Conservation (phyloP, 106 monocot species). For the Dioscorea zingiberensis region DNA sequence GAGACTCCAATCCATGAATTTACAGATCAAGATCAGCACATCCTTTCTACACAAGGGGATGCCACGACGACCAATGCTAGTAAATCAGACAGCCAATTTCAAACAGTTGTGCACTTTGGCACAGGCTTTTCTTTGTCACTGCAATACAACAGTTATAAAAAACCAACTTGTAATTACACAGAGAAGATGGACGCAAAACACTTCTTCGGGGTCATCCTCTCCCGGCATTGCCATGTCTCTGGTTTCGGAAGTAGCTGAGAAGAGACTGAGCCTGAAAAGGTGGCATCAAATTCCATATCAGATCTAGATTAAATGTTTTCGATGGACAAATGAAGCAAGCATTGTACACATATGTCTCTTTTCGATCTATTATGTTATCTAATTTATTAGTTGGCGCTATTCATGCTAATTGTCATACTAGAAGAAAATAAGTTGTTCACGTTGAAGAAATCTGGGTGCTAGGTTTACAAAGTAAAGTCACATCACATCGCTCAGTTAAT, state of each 20-base stretch:
- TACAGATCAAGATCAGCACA: conserved; percentile 18
- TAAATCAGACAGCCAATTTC: neutral
- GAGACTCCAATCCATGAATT: neutral
- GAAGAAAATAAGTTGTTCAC: too few species aligned
- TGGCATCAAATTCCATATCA: neutral
- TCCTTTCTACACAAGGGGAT: conserved; percentile 12
- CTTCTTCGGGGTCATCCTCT: conserved; percentile 28
- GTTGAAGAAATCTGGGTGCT: neutral
- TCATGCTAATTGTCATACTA: too few species aligned
- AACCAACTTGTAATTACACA: conserved; percentile 24
- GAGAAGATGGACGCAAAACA: neutral
- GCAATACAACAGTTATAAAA: conserved; percentile 2
- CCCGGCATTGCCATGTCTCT: conserved; percentile 56
- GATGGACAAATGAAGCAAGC: neutral
- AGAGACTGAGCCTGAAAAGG: conserved; percentile 69
- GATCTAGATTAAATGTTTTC: neutral
- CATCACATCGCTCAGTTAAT: neutral
- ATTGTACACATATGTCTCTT: too few species aligned
- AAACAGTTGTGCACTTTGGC: conserved; percentile 1
- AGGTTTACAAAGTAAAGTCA: neutral
- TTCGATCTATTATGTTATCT: neutral
- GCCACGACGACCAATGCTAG: neutral
- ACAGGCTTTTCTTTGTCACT: neutral
- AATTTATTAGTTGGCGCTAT: too few species aligned
- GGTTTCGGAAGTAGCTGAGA: conserved; percentile 75